These are phyloP conservation scores for Tricholoma furcatifolium DNA, from an alignment of 768 basidiomycete genomes.

Conservation along the genomic window DNA sequence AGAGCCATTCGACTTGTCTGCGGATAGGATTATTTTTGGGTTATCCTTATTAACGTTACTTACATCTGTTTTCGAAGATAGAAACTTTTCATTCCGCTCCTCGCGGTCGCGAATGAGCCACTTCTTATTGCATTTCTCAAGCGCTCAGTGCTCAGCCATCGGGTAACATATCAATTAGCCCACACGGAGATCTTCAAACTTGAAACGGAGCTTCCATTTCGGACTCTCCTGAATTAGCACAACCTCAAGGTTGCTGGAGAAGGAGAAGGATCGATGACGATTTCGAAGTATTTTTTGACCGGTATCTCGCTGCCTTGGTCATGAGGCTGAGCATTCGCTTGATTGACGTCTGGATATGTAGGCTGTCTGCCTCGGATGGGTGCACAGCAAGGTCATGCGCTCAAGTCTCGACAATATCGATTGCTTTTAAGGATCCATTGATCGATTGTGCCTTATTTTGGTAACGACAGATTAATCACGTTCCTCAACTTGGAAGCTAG, in stretches of 20 bases:
- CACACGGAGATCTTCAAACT: constrained; percentile 73
- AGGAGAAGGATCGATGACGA: neutral
- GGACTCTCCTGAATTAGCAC: constrained; percentile 2
- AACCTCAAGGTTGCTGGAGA: neutral
- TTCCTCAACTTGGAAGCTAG: neutral
- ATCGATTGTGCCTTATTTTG: constrained; percentile 3
- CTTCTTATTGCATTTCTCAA: no score
- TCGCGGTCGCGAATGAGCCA: no score
- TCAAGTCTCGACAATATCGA: neutral
- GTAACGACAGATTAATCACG: neutral
- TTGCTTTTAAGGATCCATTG: neutral
- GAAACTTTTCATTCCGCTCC: no score
- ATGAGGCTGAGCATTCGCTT: neutral
- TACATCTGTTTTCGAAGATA: no score
- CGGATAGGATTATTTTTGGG: no score
- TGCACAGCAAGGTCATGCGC: neutral
- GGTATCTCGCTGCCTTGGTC: neutral
- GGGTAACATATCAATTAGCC: neutral
- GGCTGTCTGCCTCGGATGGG: neutral
- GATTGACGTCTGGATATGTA: constrained; percentile 3
- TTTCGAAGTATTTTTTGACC: neutral
- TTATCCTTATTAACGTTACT: no score
- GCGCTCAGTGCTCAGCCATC: no score
- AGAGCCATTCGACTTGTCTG: no score
- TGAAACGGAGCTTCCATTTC: neutral